Evolutionary conservation across 2,329 filamentous ascomycete species (phyloP).

Genomic region (Ascochyta clinopodiicola): DNA sequence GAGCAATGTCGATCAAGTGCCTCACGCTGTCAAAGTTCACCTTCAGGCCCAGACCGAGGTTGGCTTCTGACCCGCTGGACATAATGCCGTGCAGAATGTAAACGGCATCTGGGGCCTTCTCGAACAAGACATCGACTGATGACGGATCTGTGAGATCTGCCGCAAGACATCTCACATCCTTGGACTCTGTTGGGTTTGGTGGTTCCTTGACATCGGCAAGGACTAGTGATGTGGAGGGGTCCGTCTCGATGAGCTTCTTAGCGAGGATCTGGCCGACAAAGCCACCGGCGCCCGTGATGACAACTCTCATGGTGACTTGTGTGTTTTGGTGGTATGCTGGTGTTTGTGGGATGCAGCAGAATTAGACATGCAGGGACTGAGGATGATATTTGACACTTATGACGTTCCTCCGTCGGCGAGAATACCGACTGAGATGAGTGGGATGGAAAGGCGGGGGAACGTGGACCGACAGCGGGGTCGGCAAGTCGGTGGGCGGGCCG

Average conservation of each 20-base stretch:
- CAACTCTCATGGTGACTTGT: slow-evolving; percentile 50
- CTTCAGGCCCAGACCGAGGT: slow-evolving; percentile 64
- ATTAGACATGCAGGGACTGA: not conserved
- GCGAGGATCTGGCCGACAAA: slow-evolving; percentile 70
- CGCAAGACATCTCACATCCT: slow-evolving; percentile 58
- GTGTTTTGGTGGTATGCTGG: not conserved
- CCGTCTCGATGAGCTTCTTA: slow-evolving; percentile 59
- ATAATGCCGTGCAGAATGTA: slow-evolving; percentile 73
- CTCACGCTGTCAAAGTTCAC: slow-evolving; percentile 69
- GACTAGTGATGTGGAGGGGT: slow-evolving; percentile 55
- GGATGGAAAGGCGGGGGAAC: slow-evolving; percentile 8
- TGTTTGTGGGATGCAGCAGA: not conserved
- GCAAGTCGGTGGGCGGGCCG: slow-evolving; percentile 12
- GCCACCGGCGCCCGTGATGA: slow-evolving; percentile 69
- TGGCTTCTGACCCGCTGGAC: slow-evolving; percentile 68
- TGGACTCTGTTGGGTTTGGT: slow-evolving; percentile 53
- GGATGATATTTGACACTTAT: slow-evolving; percentile 7
- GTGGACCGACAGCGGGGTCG: slow-evolving; percentile 12
- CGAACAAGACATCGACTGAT: slow-evolving; percentile 33
- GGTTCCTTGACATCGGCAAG: slow-evolving; percentile 65
- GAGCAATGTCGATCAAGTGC: slow-evolving; percentile 60
- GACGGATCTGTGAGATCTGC: slow-evolving; percentile 59
- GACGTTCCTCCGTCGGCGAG: slow-evolving; percentile 13
- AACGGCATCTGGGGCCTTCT: slow-evolving; percentile 40
- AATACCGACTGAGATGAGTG: slow-evolving; percentile 12